These are phyloP conservation scores for Agapanthus africanus DNA, from an alignment of 106 monocot genomes.

Conservation along the genomic window DNA sequence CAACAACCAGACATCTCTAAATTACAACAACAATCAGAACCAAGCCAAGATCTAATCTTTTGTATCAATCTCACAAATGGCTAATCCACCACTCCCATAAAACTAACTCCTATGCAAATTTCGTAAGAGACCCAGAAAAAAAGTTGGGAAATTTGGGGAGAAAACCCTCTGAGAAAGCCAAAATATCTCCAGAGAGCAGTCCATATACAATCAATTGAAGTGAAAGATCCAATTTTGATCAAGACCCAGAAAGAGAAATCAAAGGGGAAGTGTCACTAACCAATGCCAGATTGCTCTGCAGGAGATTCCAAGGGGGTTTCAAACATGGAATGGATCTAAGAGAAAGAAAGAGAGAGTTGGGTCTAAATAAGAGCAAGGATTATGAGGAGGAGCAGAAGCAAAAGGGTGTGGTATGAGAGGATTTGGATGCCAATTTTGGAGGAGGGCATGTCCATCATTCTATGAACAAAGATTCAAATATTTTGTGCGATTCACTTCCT, in stretches of 20 bases:
- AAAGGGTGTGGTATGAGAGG: no score
- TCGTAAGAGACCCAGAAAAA: no score
- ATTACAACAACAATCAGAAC: neutral
- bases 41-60: slow-evolving; percentile 11
- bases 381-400: slow-evolving; percentile 6
- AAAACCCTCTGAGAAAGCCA: slow-evolving; percentile 4
- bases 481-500: neutral
- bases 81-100: slow-evolving; percentile 6
- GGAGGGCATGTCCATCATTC: neutral
- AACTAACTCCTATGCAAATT: slow-evolving; percentile 1
- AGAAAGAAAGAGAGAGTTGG: neutral
- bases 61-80: neutral
- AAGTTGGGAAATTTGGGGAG: no score
- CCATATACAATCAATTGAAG: slow-evolving; percentile 7
- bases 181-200: slow-evolving; percentile 19
- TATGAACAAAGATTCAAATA: neutral
- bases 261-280: slow-evolving; percentile 12
- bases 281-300: slow-evolving; percentile 22
- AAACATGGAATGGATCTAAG: slow-evolving; percentile 4
- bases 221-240: neutral
- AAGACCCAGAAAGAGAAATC: neutral
- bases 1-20: slow-evolving; percentile 19
- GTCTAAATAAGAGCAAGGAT: slow-evolving; percentile 5
- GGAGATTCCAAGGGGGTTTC: neutral
- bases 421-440: slow-evolving; percentile 4